phyloP scores from a whole-genome alignment of 2,329 filamentous ascomycete genomes.

The Neobulgaria alba region DNA sequence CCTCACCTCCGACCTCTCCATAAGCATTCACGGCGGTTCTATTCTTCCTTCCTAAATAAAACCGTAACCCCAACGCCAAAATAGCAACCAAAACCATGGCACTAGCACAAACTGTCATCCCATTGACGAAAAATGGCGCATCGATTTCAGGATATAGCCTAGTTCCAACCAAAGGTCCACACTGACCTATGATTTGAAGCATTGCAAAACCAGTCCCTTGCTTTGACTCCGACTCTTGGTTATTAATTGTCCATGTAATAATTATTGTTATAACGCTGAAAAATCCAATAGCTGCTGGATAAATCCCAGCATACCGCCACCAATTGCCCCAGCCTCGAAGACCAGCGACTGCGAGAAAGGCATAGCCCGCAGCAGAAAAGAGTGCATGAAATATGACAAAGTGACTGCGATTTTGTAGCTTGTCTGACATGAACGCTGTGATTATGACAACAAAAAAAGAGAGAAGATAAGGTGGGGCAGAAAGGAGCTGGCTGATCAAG shows the following conservation, averaged over 20 bases:
- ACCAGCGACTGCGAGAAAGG: conserved; percentile 50
- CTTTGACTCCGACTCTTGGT: conserved; percentile 59
- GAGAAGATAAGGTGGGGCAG: conserved; percentile 63
- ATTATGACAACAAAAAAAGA: conserved; percentile 64
- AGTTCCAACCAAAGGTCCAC: conserved; percentile 38
- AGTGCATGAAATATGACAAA: conserved; percentile 64
- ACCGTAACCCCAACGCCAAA: conserved; percentile 35
- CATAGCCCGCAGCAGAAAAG: conserved; percentile 53
- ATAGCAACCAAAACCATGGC: conserved; percentile 40
- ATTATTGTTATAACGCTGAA: conserved; percentile 78
- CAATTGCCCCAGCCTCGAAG: conserved; percentile 36
- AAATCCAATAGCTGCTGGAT: conserved; percentile 71
- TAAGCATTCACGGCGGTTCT: background rate
- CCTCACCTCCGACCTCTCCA: background rate
- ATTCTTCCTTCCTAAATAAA: conserved; percentile 25
- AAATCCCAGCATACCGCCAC: conserved; percentile 65
- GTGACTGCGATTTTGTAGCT: conserved; percentile 48
- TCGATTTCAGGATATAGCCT: conserved; percentile 44
- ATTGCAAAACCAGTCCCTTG: conserved; percentile 73
- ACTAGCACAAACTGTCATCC: conserved; percentile 41
- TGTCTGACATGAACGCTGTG: conserved; percentile 67
- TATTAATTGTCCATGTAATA: conserved; percentile 85
- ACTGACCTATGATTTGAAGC: conserved; percentile 60
- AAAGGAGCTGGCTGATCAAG: conserved; percentile 62
- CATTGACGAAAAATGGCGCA: conserved; percentile 39